Percentiles rank a stretch among this genome's conserved stretches.
phyloP scores from a whole-genome alignment of 441 rosid genomes.

The Cnidoscolus chayamansa region DNA sequence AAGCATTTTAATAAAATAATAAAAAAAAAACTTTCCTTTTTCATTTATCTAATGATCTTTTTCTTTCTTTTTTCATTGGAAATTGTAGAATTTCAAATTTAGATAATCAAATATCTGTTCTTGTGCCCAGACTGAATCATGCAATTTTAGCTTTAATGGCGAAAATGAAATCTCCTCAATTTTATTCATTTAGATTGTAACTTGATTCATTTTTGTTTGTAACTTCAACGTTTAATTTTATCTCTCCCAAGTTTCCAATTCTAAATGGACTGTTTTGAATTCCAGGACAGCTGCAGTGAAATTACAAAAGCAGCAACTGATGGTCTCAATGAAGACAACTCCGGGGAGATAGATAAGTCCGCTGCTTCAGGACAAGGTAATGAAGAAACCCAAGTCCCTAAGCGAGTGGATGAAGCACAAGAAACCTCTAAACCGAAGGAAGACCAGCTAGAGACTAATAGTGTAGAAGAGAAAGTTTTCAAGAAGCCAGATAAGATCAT shows the following conservation, averaged over 20 bases:
- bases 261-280: constrained; percentile 7
- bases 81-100: neutral
- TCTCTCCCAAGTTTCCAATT: neutral
- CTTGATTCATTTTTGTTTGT: too few relatives aligned
- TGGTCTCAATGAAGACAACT: constrained; percentile 8
- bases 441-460: constrained; percentile 30
- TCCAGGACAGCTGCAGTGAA: constrained; percentile 33
- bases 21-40: too few relatives aligned
- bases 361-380: constrained; percentile 17
- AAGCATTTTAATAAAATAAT: too few relatives aligned
- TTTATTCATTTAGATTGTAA: neutral
- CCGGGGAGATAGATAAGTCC: constrained; percentile 22
- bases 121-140: neutral
- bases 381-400: constrained; percentile 20
- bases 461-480: constrained; percentile 45
- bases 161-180: neutral
- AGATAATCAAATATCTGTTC: neutral
- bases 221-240: neutral
- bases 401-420: constrained; percentile 24
- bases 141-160: neutral
- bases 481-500: constrained; percentile 73
- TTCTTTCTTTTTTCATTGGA: neutral
- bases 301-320: constrained; percentile 27
- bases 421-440: constrained; percentile 24
- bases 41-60: too few relatives aligned